Conservation (phyloP, 2,329 filamentous ascomycete species). For the Colletotrichum siamense region DNA sequence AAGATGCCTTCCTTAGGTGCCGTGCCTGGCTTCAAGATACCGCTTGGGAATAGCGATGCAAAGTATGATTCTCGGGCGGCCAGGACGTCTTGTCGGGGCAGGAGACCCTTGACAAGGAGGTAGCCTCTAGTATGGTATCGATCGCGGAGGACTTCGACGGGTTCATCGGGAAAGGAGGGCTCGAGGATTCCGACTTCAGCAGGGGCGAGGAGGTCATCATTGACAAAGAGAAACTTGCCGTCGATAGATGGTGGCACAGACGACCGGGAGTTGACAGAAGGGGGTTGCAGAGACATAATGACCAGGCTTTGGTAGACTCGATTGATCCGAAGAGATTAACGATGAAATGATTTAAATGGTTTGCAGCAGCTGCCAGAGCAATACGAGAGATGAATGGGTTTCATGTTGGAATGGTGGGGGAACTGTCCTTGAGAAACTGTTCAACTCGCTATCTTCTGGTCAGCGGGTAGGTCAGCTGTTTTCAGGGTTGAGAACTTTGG, state of each 20-base stretch:
- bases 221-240: slow-evolving; percentile 30
- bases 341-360: background rate
- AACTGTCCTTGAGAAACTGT: background rate
- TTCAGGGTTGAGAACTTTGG: background rate
- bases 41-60: slow-evolving; percentile 10
- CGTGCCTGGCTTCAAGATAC: slow-evolving; percentile 17
- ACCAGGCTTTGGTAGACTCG: background rate
- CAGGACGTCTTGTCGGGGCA: slow-evolving; percentile 12
- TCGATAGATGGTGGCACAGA: background rate
- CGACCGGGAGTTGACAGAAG: background rate
- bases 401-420: background rate
- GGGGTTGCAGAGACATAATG: background rate
- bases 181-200: slow-evolving; percentile 46
- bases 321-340: background rate
- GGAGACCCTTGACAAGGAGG: slow-evolving; percentile 19
- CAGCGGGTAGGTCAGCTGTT: background rate
- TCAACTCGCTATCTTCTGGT: background rate
- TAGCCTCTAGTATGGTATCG: slow-evolving; percentile 10
- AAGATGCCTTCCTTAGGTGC: slow-evolving; percentile 16
- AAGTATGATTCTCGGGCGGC: slow-evolving; percentile 20
- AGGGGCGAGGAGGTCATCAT: slow-evolving; percentile 43
- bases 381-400: background rate
- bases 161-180: slow-evolving; percentile 42
- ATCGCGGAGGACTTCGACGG: slow-evolving; percentile 5
- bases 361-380: background rate